phyloP scores from a whole-genome alignment of 73 alveolate genomes.

The Symbiodinium pilosum region DNA sequence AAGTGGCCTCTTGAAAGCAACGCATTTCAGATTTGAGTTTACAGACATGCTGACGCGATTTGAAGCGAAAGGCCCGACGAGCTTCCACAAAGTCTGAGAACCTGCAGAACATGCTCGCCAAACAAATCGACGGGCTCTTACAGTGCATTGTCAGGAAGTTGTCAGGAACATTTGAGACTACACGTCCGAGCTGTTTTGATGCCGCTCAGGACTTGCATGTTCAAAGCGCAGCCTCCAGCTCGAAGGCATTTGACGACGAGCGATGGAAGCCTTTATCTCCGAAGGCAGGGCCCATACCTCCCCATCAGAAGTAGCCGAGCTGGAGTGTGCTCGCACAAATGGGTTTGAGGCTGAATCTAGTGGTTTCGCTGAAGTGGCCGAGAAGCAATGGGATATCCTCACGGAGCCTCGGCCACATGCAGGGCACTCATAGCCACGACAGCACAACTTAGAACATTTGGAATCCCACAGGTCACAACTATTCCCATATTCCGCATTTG shows the following conservation, averaged over 20 bases:
- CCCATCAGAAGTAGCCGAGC: neutral
- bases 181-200: neutral
- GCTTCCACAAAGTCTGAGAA: constrained; percentile 33
- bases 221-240: neutral
- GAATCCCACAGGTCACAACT: no score
- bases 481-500: no score
- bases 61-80: neutral
- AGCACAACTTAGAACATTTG: no score
- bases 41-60: neutral
- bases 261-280: constrained; percentile 53
- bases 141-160: no score
- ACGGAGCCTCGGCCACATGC: neutral
- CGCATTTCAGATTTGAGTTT: neutral
- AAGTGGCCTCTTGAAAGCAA: neutral
- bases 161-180: neutral
- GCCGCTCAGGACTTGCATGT: neutral
- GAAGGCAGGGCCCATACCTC: neutral
- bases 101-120: constrained; percentile 48
- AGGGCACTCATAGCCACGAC: neutral
- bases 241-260: constrained; percentile 50
- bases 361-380: constrained; percentile 76
- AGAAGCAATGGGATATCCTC: constrained; percentile 68
- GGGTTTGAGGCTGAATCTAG: neutral
- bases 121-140: constrained; percentile 46
- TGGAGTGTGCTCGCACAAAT: neutral